Evolutionary conservation across 805 yeast species (phyloP), one percentile per base, ranked within the genome.

Genomic region (Candida suzukii): DNA sequence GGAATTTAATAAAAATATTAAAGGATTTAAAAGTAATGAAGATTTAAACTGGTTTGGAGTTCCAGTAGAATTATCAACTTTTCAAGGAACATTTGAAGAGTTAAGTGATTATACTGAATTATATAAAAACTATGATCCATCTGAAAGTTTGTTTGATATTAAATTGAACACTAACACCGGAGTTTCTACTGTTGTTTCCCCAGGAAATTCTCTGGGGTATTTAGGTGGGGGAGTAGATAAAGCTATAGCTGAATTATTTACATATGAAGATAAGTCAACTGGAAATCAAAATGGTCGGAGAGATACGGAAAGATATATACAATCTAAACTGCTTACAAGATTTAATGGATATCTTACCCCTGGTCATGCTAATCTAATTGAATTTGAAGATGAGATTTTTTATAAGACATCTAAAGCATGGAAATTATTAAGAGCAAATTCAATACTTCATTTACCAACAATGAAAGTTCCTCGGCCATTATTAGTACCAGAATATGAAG

Each of bases 171-270:
- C 22, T 14, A 24, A 20, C 44, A 38, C 60, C 53, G 42, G 44
- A 14, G 46, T 49, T 3, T 36, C 58, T 45, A 67, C 51, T 2
- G 59, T 74, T 16, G 65, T 74, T 2, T 71, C 78, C 2, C 78
- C 79, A 2, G 79, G 78, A 1, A 74, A 74, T 44, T 67, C 75
- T 2, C 58, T 66, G 40, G 78, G 78, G 4, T 67, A 60, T 38
- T 56, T 74, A 47, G 74, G 73, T 3, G 80, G 79, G 2, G 79
- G 79, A 1, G 70, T 73, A 49, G 79, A 74, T 49, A 48, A 43
- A 35, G 60, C 60, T 1, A 42, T 67, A n/a, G 64, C 66, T 2
- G 43, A 49, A 4, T 42, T 56, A 24, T 66, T 58, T 41, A 35
- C 45, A 18, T 39, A 42, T 1, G 26, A 37, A 10, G 41, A 40